Evolutionary conservation across 208 protist species (phyloP).

Genomic region (Leishmania arabica): DNA sequence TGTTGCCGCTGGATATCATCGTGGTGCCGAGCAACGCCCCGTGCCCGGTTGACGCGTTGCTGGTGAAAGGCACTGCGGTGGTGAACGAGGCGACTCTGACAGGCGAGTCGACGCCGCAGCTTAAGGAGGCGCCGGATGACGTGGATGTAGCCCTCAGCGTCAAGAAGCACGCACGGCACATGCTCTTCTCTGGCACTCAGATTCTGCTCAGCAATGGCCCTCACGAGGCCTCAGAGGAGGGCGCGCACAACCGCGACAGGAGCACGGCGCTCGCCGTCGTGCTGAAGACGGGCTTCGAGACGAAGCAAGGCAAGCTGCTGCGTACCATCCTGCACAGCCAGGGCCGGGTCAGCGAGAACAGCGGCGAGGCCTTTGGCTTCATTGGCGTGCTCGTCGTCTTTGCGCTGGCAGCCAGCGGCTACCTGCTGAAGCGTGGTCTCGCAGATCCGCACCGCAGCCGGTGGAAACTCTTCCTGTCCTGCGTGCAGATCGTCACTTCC

Average conservation of each 20-base stretch:
- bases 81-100: conserved; percentile 99
- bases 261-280: conserved; percentile 94
- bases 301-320: conserved; percentile 97
- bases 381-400: conserved; percentile 98
- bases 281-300: conserved; percentile 99
- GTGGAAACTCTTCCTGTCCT: conserved; percentile 98
- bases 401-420: conserved; percentile 93
- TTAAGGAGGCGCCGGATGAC: conserved; percentile 93
- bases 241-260: conserved; percentile 17
- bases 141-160: conserved; percentile 65
- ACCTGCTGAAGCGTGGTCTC: conserved; percentile 94
- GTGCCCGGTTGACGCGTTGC: conserved; percentile 95
- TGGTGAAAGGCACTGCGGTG: conserved; percentile 95
- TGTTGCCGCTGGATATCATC: conserved; percentile 97
- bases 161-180: conserved; percentile 91
- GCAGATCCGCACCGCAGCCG: conserved; percentile 78
- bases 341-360: conserved; percentile 96
- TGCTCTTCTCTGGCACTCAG: conserved; percentile 96
- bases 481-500: conserved; percentile 98
- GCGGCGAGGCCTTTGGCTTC: conserved; percentile 95
- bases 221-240: conserved; percentile 36
- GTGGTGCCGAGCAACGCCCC: conserved; percentile 78
- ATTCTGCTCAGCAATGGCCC: conserved; percentile 90
- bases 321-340: conserved; percentile 93
- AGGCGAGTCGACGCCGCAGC: conserved; percentile 98